Evolutionary conservation across 1,284 basidiomycete genomes (phyloP).

Genomic region (Tremellales sp.): DNA sequence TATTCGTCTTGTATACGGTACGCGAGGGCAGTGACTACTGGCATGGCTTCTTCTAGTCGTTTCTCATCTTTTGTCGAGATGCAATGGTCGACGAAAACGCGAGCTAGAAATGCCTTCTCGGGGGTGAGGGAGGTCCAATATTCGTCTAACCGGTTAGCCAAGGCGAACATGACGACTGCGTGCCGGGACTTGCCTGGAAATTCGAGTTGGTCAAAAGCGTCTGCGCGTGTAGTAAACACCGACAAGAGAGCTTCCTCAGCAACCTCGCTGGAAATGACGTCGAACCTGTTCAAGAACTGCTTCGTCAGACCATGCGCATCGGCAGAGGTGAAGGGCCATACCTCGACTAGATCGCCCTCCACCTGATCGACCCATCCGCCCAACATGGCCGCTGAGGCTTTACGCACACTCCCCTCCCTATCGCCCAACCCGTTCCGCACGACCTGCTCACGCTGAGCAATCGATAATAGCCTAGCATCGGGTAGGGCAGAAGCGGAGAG

Average conservation of each 20-base stretch:
- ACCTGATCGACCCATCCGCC: constrained; percentile 67
- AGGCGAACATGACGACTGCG: neutral
- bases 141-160: constrained; percentile 51
- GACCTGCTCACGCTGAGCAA: constrained; percentile 71
- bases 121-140: constrained; percentile 77
- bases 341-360: constrained; percentile 52
- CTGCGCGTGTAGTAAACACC: constrained; percentile 60
- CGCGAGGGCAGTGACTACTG: constrained; percentile 84
- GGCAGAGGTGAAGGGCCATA: constrained; percentile 15
- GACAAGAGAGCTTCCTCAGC: constrained; percentile 65
- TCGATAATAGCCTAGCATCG: constrained; percentile 65
- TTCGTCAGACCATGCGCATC: constrained; percentile 34
- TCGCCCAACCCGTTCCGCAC: constrained; percentile 82
- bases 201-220: constrained; percentile 62
- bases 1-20: constrained; percentile 78
- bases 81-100: constrained; percentile 80
- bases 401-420: constrained; percentile 74
- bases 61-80: constrained; percentile 61
- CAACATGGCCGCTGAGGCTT: constrained; percentile 73
- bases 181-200: constrained; percentile 61
- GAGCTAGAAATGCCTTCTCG: constrained; percentile 76
- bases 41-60: constrained; percentile 70
- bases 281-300: constrained; percentile 62
- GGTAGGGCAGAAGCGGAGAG: constrained; percentile 54
- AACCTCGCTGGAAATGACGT: constrained; percentile 57